phyloP scores from a whole-genome alignment of 768 basidiomycete genomes.

The Boletus subcaerulescens region DNA sequence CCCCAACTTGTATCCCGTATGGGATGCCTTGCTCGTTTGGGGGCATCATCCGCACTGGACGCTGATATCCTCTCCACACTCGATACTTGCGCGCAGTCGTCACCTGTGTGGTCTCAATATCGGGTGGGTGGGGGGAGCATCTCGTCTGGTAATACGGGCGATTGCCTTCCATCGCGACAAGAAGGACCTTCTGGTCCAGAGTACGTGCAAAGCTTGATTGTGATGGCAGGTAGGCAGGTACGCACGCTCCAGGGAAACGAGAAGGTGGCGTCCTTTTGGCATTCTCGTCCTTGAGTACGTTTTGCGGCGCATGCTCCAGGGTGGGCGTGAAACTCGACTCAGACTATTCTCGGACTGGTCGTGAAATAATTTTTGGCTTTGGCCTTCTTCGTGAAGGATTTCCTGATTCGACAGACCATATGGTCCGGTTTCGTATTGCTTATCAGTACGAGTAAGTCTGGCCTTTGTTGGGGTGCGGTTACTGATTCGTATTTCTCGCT shows the following conservation, averaged over 20 bases:
- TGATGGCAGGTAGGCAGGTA: neutral
- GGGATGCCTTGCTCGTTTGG: slow-evolving; percentile 14
- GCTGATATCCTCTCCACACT: too few species aligned
- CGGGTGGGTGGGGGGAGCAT: neutral
- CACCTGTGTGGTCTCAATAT: neutral
- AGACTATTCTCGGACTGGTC: slow-evolving; percentile 32
- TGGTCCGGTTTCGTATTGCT: too few species aligned
- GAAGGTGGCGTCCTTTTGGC: slow-evolving; percentile 9
- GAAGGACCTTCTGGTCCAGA: neutral
- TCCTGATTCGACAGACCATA: neutral
- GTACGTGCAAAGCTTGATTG: neutral
- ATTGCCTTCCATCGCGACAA: neutral
- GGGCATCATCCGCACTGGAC: neutral
- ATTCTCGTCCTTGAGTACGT: slow-evolving; percentile 26
- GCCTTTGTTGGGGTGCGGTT: neutral
- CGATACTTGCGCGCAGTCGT: neutral
- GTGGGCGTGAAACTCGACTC: slow-evolving; percentile 30
- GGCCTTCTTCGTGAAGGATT: slow-evolving; percentile 11
- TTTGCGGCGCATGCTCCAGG: slow-evolving; percentile 22
- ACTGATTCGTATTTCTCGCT: neutral
- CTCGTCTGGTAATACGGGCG: accelerated
- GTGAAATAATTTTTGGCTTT: neutral
- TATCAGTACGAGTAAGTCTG: neutral
- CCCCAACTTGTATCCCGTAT: slow-evolving; percentile 12
- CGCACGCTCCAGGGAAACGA: slow-evolving; percentile 20